Evolutionary conservation across 202 grass and related monocot genomes (phyloP), one percentile per base, ranked within the genome.

Genomic region (Digitaria exilis): DNA sequence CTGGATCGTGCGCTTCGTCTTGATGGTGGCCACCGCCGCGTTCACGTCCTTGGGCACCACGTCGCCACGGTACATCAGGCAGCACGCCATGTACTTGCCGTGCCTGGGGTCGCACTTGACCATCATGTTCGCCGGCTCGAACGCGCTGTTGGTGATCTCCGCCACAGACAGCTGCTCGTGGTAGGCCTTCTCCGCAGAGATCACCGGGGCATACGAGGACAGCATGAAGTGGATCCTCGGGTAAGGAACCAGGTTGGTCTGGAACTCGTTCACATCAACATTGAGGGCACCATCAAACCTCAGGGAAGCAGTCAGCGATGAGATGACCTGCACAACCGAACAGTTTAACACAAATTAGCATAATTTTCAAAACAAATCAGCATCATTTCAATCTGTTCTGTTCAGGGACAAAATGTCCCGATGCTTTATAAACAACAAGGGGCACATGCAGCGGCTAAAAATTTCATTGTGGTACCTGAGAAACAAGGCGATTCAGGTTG

Each of bases 1-100:
- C 87, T 94, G 92, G 81, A 94, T 94, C 57, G 87, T 94, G 81
- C 92, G 84, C 82, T 92, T 94, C 19, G 92, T 90, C 87, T 94
- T 94, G 82, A 94, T 94, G 84, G 87, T 84, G 21, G 82, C 82
- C 24, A 94, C 92, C 1, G 92, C 89, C 0, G 89, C 89, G 44
- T 94, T 94, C 63, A 94, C 92, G 49, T 94, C 92, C 78, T 94
- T 94, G 44, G 92, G 92, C 61, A 94, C 92, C 24, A 94, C 92
- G 22, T 94, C 89, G 0, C 92, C 92, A 17, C 92, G 89, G 89
- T 94, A 94, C 92, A 94, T 94, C 39, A 94, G 84, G 78, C 92
- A 94, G 87, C 89, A 94, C 0, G 92, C 92, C 92, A 94, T 94
- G 87, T 92, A 94, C 81, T 92, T 94, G 67, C 87, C 89, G 0